phyloP scores from a whole-genome alignment of 202 grass and related monocot genomes.

The Cymbopogon flexuosus region DNA sequence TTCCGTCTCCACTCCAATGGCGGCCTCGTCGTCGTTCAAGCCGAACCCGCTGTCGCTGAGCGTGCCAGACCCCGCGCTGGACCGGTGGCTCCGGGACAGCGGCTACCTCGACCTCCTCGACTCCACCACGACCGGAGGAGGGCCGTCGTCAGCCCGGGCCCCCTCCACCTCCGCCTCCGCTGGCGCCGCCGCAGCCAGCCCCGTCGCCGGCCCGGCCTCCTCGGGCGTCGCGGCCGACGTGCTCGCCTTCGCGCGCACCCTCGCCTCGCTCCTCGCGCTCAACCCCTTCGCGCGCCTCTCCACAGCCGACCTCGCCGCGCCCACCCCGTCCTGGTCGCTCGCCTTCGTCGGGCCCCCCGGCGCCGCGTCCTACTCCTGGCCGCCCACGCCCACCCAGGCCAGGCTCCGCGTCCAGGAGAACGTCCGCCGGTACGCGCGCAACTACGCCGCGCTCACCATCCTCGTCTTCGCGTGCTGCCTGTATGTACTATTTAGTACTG shows the following conservation, averaged over 20 bases:
- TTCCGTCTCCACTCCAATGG: not conserved
- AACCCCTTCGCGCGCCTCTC: constrained; percentile 74
- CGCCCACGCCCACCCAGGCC: constrained; percentile 63
- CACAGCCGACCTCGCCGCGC: constrained; percentile 49
- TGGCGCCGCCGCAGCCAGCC: not conserved
- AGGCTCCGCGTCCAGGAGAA: constrained; percentile 90
- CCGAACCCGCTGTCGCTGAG: constrained; percentile 74
- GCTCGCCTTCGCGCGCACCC: constrained; percentile 59
- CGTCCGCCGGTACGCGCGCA: constrained; percentile 70
- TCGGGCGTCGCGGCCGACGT: constrained; percentile 9
- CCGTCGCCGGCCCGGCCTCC: constrained; percentile 10
- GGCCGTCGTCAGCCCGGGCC: constrained; percentile 3
- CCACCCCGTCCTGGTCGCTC: constrained; percentile 75
- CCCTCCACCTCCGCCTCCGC: constrained; percentile 12
- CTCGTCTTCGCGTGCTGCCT: constrained; percentile 79
- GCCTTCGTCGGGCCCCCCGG: constrained; percentile 56
- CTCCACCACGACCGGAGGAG: constrained; percentile 14
- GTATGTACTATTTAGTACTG: constrained; percentile 24
- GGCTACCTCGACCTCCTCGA: constrained; percentile 88
- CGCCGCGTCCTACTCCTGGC: constrained; percentile 65
- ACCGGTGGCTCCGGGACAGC: constrained; percentile 88
- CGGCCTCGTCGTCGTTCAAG: constrained; percentile 43
- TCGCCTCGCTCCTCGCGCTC: constrained; percentile 68
- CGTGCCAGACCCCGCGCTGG: constrained; percentile 68
- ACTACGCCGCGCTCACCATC: constrained; percentile 66